Evolutionary conservation across 495 filamentous ascomycete genomes (phyloP).

Genomic region (Penicillium ochrochloron): DNA sequence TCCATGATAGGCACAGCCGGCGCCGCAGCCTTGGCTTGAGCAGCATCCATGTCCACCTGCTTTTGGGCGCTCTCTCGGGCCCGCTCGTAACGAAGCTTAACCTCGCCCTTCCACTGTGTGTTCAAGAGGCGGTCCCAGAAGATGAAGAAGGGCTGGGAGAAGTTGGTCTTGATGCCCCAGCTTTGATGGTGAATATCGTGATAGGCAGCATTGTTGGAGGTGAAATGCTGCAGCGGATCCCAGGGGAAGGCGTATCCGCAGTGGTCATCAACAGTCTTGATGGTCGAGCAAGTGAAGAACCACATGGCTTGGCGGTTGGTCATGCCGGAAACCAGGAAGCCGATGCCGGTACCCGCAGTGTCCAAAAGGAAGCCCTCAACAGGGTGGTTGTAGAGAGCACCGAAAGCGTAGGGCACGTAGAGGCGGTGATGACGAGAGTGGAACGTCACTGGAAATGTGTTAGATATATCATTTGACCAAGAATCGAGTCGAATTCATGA

Average conservation of each 20-base stretch:
- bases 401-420: constrained; percentile 96
- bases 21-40: constrained; percentile 18
- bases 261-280: constrained; percentile 98
- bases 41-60: constrained; percentile 39
- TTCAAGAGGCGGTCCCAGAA: constrained; percentile 56
- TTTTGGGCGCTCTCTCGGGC: constrained; percentile 48
- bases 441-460: constrained; percentile 65
- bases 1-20: constrained; percentile 15
- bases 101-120: constrained; percentile 53
- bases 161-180: constrained; percentile 86
- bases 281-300: constrained; percentile 81
- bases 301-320: constrained; percentile 77
- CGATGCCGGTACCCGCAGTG: constrained; percentile 81
- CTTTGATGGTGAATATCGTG: constrained; percentile 99
- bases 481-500: background rate
- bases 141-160: constrained; percentile 57
- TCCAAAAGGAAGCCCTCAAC: constrained; percentile 90
- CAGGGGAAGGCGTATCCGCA: constrained; percentile 94
- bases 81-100: constrained; percentile 51
- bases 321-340: constrained; percentile 78
- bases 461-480: background rate
- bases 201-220: constrained; percentile 91
- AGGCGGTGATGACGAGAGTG: constrained; percentile 94
- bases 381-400: constrained; percentile 95
- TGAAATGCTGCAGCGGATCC: constrained; percentile 90